These are phyloP conservation scores for Aspergillus ellipticus DNA, from an alignment of 495 filamentous ascomycete species.

Conservation along the genomic window DNA sequence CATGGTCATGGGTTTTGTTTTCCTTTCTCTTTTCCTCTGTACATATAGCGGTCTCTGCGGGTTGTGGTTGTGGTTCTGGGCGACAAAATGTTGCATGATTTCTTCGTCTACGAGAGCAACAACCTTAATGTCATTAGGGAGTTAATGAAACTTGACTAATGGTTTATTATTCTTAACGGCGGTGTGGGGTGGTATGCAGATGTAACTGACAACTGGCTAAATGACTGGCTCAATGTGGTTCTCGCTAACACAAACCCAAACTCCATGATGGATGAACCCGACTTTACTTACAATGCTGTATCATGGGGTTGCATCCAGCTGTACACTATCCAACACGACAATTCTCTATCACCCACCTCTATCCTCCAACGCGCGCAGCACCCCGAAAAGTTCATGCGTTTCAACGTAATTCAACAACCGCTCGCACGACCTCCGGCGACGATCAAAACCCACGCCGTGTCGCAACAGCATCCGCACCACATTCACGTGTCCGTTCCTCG, in stretches of 20 bases:
- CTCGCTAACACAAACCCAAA: no score
- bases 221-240: no score
- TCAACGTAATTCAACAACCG: no score
- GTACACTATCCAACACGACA: no score
- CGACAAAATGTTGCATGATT: constrained; percentile 24
- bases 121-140: constrained; percentile 30
- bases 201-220: no score
- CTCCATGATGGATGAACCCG: no score
- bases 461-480: not conserved
- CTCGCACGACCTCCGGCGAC: not conserved
- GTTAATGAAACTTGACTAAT: constrained; percentile 10
- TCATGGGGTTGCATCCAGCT: no score
- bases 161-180: not conserved
- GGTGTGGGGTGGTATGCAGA: not conserved
- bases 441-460: not conserved
- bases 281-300: no score
- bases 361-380: no score
- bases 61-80: constrained; percentile 33
- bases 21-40: constrained; percentile 27
- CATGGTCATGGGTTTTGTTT: constrained; percentile 46
- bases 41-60: constrained; percentile 46
- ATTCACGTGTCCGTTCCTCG: not conserved
- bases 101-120: constrained; percentile 26
- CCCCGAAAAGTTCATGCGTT: no score
- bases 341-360: no score